phyloP scores from a whole-genome alignment of 768 basidiomycete species.

The Suillus discolor region DNA sequence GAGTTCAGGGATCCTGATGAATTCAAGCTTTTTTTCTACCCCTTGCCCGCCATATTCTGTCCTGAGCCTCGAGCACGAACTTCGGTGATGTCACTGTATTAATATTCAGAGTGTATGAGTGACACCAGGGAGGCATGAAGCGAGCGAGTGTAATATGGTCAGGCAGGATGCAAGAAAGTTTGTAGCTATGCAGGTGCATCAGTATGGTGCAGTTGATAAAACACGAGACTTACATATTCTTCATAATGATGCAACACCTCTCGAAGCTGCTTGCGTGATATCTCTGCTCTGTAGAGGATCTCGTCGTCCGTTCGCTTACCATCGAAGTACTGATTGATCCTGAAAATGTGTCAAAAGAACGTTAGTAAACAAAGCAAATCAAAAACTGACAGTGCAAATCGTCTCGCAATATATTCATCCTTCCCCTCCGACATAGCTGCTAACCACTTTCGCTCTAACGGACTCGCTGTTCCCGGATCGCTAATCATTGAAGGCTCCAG shows the following conservation, averaged over 20 bases:
- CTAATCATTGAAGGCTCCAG: constrained; percentile 67
- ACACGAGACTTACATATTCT: constrained; percentile 68
- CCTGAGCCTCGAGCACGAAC: not conserved
- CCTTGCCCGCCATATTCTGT: not conserved
- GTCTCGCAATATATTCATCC: constrained; percentile 63
- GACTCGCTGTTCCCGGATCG: constrained; percentile 81
- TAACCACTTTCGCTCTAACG: constrained; percentile 80
- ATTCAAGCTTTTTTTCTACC: not conserved
- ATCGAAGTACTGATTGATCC: constrained; percentile 92
- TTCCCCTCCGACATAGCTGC: constrained; percentile 89
- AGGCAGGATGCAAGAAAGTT: constrained; percentile 47
- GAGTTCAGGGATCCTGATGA: not conserved
- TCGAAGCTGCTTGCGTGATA: constrained; percentile 81
- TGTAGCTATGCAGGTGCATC: constrained; percentile 36
- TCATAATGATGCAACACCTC: constrained; percentile 85
- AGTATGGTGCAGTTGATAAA: not conserved
- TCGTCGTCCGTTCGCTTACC: constrained; percentile 92
- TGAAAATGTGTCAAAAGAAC: constrained; percentile 31
- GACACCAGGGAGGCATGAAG: not conserved
- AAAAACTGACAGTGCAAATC: constrained; percentile 74
- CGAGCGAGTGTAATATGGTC: not conserved
- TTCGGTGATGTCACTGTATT: not conserved
- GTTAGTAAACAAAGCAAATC: not conserved
- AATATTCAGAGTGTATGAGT: not conserved
- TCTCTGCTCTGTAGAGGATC: constrained; percentile 86